Conservation (phyloP, 2,329 filamentous ascomycete genomes). For the Diaporthe aspalathi region DNA sequence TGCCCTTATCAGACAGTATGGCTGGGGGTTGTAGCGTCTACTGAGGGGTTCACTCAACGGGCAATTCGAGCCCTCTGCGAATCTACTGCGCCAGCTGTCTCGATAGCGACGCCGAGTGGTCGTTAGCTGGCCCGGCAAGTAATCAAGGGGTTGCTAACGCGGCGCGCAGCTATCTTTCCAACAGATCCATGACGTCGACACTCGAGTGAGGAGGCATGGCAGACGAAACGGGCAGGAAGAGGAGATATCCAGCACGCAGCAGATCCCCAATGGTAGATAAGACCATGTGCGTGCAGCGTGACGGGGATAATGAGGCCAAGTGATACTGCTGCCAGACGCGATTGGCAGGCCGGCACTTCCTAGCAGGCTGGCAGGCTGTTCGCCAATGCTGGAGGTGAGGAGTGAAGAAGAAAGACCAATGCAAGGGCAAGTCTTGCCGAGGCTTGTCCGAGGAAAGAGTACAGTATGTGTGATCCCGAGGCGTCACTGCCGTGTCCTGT, state of each 20-base stretch:
- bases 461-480: no score
- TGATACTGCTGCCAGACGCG: neutral
- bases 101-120: neutral
- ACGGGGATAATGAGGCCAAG: neutral
- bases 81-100: neutral
- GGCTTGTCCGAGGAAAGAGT: neutral
- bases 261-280: slow-evolving; percentile 14
- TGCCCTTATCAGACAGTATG: slow-evolving; percentile 3
- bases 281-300: neutral
- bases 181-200: slow-evolving; percentile 6
- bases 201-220: slow-evolving; percentile 16
- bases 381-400: neutral
- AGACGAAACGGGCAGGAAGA: slow-evolving; percentile 5
- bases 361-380: neutral
- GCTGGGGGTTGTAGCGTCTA: neutral
- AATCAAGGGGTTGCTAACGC: neutral
- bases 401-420: neutral
- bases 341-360: neutral
- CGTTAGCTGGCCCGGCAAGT: slow-evolving; percentile 11
- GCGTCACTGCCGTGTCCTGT: neutral
- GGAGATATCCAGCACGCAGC: neutral
- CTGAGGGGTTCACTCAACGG: neutral
- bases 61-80: neutral
- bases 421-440: slow-evolving; percentile 19
- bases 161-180: slow-evolving; percentile 2